These are phyloP conservation scores for Jimgerdemannia lactiflua DNA, from an alignment of 192 early-diverging fungal genomes.

Conservation along the genomic window DNA sequence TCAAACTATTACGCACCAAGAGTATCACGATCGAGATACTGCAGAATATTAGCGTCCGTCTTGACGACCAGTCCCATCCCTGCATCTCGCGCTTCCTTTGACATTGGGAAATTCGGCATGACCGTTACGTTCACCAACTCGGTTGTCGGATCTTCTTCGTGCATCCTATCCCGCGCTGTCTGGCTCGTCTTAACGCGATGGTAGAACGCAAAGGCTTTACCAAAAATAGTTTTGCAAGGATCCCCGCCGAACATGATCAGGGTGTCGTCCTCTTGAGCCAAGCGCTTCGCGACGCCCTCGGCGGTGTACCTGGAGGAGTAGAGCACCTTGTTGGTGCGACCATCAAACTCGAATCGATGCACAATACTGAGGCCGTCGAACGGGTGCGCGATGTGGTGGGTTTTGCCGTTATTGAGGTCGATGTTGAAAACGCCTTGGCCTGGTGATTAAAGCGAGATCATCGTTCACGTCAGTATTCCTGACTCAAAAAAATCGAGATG, in stretches of 20 bases:
- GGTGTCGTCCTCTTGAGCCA: constrained; percentile 24
- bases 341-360: constrained; percentile 26
- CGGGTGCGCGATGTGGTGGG: constrained; percentile 28
- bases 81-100: too few relatives aligned
- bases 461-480: neutral
- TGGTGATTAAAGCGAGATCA: neutral
- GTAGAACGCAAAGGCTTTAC: constrained; percentile 25
- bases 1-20: too few relatives aligned
- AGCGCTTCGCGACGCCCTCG: constrained; percentile 24
- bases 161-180: too few relatives aligned
- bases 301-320: constrained; percentile 33
- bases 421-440: constrained; percentile 33
- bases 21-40: too few relatives aligned
- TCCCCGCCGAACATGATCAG: constrained; percentile 34
- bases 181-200: constrained; percentile 11
- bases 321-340: constrained; percentile 12
- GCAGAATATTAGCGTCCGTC: too few relatives aligned
- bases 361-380: constrained; percentile 29
- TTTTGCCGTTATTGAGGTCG: constrained; percentile 26
- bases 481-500: neutral
- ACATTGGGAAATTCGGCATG: too few relatives aligned
- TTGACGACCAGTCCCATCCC: too few relatives aligned
- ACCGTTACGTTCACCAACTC: too few relatives aligned
- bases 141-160: too few relatives aligned
- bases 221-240: constrained; percentile 37